phyloP scores from a whole-genome alignment of 805 yeast species.

The Candida suzukii region DNA sequence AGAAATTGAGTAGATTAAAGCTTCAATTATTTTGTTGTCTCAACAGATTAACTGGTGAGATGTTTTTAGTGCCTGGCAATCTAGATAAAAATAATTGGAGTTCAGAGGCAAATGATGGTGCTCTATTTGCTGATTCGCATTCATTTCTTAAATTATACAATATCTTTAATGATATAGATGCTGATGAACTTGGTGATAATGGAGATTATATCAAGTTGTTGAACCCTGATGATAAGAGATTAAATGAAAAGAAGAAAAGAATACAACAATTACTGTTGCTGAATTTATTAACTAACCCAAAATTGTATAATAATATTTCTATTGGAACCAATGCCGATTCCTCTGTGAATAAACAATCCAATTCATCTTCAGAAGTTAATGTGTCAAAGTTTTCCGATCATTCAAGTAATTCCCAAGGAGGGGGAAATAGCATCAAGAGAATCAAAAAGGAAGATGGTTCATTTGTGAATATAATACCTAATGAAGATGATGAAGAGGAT shows the following conservation, averaged over 20 bases:
- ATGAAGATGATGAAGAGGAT: neutral
- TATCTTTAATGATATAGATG: conserved; percentile 8
- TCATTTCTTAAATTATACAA: conserved; percentile 17
- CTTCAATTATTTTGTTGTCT: conserved; percentile 20
- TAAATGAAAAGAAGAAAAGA: conserved; percentile 5
- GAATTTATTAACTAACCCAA: conserved; percentile 20
- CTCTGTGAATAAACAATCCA: no score
- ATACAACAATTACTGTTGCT: conserved; percentile 19
- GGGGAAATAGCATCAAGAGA: no score
- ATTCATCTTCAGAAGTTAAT: no score
- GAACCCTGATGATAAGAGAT: conserved; percentile 7
- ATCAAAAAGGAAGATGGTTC: neutral
- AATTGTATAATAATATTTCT: neutral
- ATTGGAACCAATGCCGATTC: no score
- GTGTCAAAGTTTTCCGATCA: no score
- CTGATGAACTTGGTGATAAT: no score
- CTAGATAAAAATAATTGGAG: conserved; percentile 27
- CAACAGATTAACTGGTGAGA: conserved; percentile 27
- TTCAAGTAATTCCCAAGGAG: no score
- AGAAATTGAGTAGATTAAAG: conserved; percentile 9
- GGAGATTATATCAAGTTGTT: conserved; percentile 7
- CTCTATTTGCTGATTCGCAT: conserved; percentile 21
- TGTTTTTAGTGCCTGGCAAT: conserved; percentile 25
- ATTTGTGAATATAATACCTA: conserved; percentile 5
- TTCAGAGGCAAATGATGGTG: conserved; percentile 25